Evolutionary conservation across 148 eudicot genomes (phyloP).

Genomic region (Arctostaphylos glauca): DNA sequence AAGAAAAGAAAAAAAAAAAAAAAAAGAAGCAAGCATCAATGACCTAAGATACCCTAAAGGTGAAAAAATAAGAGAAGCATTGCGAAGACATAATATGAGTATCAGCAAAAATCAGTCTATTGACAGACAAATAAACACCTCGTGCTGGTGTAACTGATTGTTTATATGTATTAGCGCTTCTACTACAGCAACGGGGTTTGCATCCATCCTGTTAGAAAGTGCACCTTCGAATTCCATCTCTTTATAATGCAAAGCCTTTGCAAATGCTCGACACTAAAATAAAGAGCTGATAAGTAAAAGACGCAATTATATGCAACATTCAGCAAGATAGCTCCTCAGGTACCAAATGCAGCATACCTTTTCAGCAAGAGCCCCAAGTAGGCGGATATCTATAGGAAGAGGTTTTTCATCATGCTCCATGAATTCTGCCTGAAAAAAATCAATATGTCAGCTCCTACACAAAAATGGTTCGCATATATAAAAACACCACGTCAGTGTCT

Average conservation of each 20-base stretch:
- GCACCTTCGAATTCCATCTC: conserved; percentile 99
- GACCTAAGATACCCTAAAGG: conserved; percentile 1
- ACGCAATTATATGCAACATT: background rate
- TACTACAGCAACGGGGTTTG: conserved; percentile 86
- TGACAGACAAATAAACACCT: conserved; percentile 44
- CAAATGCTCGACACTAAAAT: conserved; percentile 93
- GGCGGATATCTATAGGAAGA: conserved; percentile 97
- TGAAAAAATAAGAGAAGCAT: conserved; percentile 3
- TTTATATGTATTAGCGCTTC: conserved; percentile 97
- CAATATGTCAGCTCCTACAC: conserved; percentile 11
- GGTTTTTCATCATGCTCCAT: conserved; percentile 99
- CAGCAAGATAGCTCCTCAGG: background rate
- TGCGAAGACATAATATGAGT: background rate
- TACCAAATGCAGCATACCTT: conserved; percentile 51
- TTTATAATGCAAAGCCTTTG: conserved; percentile 96
- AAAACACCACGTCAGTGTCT: background rate
- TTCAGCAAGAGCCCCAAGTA: conserved; percentile 98
- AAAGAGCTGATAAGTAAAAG: conserved; percentile 12
- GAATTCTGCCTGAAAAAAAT: conserved; percentile 78
- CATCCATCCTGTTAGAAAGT: conserved; percentile 82
- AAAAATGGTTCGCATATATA: background rate
- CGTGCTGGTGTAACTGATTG: conserved; percentile 95
- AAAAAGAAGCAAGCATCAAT: too few species aligned
- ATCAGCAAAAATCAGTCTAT: background rate
- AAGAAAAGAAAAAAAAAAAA: conserved; percentile 13